A percentile compares a stretch with the other conserved stretches of the same genome.
Conservation (phyloP, 2,329 filamentous ascomycete species). For the Monilinia fructigena region DNA sequence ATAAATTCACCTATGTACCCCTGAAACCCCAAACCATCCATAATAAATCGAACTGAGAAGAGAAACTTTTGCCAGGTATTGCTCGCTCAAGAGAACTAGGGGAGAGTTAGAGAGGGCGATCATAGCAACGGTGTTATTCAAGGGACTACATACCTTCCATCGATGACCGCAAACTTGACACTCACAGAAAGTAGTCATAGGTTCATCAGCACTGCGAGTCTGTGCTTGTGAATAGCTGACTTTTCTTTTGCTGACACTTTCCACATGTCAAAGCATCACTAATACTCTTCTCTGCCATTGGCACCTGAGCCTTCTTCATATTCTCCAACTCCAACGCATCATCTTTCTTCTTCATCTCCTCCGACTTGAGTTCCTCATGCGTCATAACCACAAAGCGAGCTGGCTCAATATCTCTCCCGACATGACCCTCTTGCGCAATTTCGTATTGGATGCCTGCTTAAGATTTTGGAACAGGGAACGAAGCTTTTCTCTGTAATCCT, state of each 20-base stretch:
- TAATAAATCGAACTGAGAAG: conserved; percentile 32
- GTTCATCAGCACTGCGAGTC: conserved; percentile 92
- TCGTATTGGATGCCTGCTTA: conserved; percentile 84
- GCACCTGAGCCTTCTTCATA: conserved; percentile 95
- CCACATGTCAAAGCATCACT: conserved; percentile 84
- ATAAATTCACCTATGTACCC: conserved; percentile 21
- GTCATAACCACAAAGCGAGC: conserved; percentile 81
- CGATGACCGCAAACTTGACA: conserved; percentile 68
- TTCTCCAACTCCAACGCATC: conserved; percentile 81
- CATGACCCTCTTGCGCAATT: conserved; percentile 74
- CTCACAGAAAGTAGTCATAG: conserved; percentile 76
- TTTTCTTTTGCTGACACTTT: conserved; percentile 89
- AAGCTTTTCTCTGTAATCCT: conserved; percentile 82
- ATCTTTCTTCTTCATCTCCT: conserved; percentile 74
- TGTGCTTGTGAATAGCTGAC: conserved; percentile 96
- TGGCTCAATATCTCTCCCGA: conserved; percentile 69
- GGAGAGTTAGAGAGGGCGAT: conserved; percentile 26
- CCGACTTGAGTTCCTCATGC: conserved; percentile 86
- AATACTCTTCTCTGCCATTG: conserved; percentile 87
- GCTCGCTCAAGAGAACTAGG: conserved; percentile 39
- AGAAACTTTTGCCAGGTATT: conserved; percentile 24
- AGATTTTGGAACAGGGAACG: conserved; percentile 92
- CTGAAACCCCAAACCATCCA: conserved; percentile 38
- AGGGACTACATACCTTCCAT: conserved; percentile 60
- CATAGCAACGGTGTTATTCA: neutral